Conservation (phyloP, 116 monocot species). For the Cymodocea nodosa region DNA sequence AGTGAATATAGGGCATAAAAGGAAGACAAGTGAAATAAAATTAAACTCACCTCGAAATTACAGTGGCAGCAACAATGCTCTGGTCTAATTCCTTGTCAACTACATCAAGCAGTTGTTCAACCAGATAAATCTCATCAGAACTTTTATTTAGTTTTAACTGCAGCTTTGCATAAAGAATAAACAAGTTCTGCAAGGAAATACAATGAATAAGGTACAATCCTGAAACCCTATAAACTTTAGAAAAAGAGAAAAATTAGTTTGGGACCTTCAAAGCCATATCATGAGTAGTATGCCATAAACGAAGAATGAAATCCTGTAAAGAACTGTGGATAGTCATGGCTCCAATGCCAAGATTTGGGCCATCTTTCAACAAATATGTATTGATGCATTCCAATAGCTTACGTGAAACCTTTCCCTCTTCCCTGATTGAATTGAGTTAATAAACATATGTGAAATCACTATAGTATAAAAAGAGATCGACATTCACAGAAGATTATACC, state of each 20-base stretch:
- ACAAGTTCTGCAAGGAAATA: slow-evolving; percentile 28
- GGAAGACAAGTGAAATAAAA: slow-evolving; percentile 1
- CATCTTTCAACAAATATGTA: slow-evolving; percentile 66
- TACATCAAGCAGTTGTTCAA: slow-evolving; percentile 58
- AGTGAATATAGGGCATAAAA: neutral
- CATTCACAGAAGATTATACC: slow-evolving; percentile 17
- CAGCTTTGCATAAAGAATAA: slow-evolving; percentile 57
- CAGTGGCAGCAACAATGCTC: slow-evolving; percentile 17
- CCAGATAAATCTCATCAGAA: slow-evolving; percentile 23
- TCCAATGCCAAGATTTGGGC: slow-evolving; percentile 67
- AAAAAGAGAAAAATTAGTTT: neutral
- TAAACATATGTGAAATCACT: neutral
- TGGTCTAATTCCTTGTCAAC: slow-evolving; percentile 67
- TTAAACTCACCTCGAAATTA: slow-evolving; percentile 26
- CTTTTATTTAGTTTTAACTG: slow-evolving; percentile 44
- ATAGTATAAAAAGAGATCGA: neutral
- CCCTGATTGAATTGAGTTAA: slow-evolving; percentile 27
- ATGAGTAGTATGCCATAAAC: slow-evolving; percentile 60
- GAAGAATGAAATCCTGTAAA: slow-evolving; percentile 54
- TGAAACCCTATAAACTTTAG: neutral
- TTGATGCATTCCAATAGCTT: slow-evolving; percentile 89
- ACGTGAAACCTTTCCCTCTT: slow-evolving; percentile 80
- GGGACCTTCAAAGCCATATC: slow-evolving; percentile 67
- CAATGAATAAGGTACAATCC: slow-evolving; percentile 6
- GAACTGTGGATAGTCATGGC: slow-evolving; percentile 58